phyloP scores from a whole-genome alignment of 1,284 basidiomycete genomes.

The Trametes polyzona region DNA sequence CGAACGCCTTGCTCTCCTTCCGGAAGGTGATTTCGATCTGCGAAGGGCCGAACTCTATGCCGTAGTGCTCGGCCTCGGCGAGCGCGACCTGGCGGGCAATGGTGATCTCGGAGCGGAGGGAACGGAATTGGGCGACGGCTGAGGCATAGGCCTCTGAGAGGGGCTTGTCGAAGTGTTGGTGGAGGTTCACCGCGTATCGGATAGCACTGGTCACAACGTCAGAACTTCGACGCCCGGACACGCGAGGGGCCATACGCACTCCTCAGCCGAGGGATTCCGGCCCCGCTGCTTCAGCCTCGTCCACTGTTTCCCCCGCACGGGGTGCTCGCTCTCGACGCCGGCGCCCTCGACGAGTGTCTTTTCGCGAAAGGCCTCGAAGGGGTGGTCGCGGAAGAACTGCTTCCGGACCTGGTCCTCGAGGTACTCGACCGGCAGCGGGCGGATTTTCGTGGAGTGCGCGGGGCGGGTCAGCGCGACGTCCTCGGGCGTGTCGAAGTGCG shows the following conservation, averaged over 20 bases:
- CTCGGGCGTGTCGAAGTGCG: conserved; percentile 48
- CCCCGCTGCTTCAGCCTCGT: conserved; percentile 78
- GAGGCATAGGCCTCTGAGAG: conserved; percentile 82
- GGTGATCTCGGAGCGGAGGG: conserved; percentile 85
- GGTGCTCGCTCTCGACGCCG: conserved; percentile 57
- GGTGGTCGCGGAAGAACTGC: conserved; percentile 96
- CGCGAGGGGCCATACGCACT: conserved; percentile 59
- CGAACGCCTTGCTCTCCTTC: conserved; percentile 65
- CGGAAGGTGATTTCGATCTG: conserved; percentile 64
- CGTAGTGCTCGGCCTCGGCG: conserved; percentile 81
- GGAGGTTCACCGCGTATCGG: conserved; percentile 80
- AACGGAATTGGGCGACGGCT: conserved; percentile 85
- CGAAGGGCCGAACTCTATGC: conserved; percentile 68
- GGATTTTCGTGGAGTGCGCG: conserved; percentile 43
- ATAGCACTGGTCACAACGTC: conserved; percentile 62
- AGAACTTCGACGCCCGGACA: conserved; percentile 15
- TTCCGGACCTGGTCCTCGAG: conserved; percentile 85
- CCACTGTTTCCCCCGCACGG: conserved; percentile 69
- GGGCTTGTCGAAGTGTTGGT: conserved; percentile 65
- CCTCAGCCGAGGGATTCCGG: conserved; percentile 85
- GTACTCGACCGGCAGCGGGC: conserved; percentile 75
- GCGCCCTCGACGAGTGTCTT: conserved; percentile 77
- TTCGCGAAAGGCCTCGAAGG: conserved; percentile 92
- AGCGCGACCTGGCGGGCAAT: conserved; percentile 77
- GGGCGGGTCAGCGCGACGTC: conserved; percentile 14